These are phyloP conservation scores for Trametes polyzona DNA, from an alignment of 1,284 basidiomycete species.

Conservation along the genomic window DNA sequence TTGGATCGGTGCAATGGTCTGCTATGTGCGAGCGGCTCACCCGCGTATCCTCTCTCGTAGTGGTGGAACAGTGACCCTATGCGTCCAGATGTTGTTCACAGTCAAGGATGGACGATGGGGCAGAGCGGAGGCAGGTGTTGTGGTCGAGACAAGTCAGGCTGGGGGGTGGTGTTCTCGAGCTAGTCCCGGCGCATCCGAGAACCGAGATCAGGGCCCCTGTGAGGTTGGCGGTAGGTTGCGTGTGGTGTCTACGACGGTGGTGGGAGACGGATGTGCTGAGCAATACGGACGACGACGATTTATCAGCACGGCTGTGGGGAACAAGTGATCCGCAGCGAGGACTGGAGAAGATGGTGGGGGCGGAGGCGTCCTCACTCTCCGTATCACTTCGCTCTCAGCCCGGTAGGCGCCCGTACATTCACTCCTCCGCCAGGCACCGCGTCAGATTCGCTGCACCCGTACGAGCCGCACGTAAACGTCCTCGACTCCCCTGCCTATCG, in stretches of 20 bases:
- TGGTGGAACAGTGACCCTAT: no score
- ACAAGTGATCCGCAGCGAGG: neutral
- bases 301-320: neutral
- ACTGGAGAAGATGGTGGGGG: neutral
- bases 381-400: no score
- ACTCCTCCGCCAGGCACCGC: no score
- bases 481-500: neutral
- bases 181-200: neutral
- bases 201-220: neutral
- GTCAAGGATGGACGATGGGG: neutral
- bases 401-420: neutral
- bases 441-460: no score
- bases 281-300: neutral
- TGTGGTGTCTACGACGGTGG: neutral
- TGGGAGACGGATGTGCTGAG: neutral
- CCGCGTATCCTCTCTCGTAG: neutral
- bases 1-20: neutral
- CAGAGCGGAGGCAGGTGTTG: neutral
- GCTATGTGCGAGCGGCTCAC: neutral
- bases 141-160: neutral
- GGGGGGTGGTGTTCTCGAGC: neutral
- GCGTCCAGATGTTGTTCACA: neutral
- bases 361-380: no score
- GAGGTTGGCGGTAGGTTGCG: neutral
- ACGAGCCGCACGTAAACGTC: neutral